These are phyloP conservation scores for Sclerospora graminicola DNA, from an alignment of 352 stramenopile genomes.

Conservation along the genomic window DNA sequence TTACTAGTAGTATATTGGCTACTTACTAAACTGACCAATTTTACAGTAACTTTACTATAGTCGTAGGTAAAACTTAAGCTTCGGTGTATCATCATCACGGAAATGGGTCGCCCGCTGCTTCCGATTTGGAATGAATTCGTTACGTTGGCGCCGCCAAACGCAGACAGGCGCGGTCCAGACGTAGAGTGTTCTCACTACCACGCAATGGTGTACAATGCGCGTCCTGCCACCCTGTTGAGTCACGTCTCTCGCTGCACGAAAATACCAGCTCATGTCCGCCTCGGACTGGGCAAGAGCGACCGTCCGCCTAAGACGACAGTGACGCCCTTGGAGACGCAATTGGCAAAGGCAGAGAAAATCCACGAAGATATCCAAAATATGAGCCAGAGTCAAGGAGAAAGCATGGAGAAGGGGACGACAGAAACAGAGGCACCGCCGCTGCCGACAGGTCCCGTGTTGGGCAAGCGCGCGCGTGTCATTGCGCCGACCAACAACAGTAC, in stretches of 20 bases:
- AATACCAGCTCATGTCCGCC: constrained; percentile 7
- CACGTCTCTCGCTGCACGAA: constrained; percentile 6
- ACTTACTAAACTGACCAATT: too few species aligned
- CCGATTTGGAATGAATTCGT: constrained; percentile 26
- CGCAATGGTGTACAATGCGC: constrained; percentile 11
- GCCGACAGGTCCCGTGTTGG: constrained; percentile 5
- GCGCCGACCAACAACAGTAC: neutral
- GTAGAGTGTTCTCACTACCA: constrained; percentile 15
- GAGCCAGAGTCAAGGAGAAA: neutral
- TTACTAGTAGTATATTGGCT: too few species aligned
- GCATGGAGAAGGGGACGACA: neutral
- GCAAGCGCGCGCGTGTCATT: constrained; percentile 8
- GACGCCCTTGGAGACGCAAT: neutral
- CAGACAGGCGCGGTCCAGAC: constrained; percentile 14
- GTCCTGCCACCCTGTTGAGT: constrained; percentile 5
- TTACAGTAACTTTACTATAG: too few species aligned
- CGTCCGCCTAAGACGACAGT: neutral
- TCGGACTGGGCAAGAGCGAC: neutral
- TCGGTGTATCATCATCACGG: too few species aligned
- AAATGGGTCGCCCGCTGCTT: constrained; percentile 14
- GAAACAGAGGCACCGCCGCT: neutral
- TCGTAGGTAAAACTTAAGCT: too few species aligned
- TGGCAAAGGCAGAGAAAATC: constrained; percentile 1
- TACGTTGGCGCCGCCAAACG: constrained; percentile 14
- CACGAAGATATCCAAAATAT: neutral